These are phyloP conservation scores for Prototheca wickerhamii DNA, from an alignment of 163 green algal species.

Conservation along the genomic window DNA sequence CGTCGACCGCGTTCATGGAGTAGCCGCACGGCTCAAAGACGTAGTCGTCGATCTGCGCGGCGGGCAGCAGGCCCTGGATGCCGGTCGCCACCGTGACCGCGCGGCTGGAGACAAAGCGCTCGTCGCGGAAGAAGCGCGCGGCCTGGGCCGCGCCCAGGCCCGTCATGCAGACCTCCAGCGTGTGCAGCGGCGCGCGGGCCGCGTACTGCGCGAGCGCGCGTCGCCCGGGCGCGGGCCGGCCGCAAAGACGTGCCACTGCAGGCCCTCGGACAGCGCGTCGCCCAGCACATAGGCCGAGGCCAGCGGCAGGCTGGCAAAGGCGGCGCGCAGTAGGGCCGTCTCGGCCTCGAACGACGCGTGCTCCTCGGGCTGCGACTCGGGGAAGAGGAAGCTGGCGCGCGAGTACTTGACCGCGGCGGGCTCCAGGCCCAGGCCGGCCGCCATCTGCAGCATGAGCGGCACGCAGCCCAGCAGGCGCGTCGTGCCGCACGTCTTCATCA, in stretches of 20 bases:
- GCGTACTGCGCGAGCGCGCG: neutral
- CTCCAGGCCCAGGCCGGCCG: slow-evolving; percentile 50
- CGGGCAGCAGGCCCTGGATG: slow-evolving; percentile 44
- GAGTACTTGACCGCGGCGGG: slow-evolving; percentile 77
- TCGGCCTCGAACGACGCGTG: slow-evolving; percentile 71
- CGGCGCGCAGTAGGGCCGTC: slow-evolving; percentile 49
- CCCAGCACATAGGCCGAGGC: slow-evolving; percentile 70
- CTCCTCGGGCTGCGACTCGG: slow-evolving; percentile 74
- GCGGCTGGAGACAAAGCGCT: slow-evolving; percentile 45
- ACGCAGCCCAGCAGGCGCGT: slow-evolving; percentile 78
- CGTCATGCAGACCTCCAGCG: slow-evolving; percentile 97
- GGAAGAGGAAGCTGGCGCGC: slow-evolving; percentile 89
- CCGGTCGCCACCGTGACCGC: slow-evolving; percentile 52
- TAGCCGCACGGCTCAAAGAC: slow-evolving; percentile 99
- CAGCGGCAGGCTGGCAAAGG: slow-evolving; percentile 60
- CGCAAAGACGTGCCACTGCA: slow-evolving; percentile 96
- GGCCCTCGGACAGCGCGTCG: slow-evolving; percentile 47
- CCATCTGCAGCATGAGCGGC: slow-evolving; percentile 61
- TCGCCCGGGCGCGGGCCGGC: slow-evolving; percentile 28
- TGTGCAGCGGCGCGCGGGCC: slow-evolving; percentile 38
- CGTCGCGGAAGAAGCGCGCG: slow-evolving; percentile 63
- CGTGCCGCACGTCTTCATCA: slow-evolving; percentile 99
- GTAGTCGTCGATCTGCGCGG: slow-evolving; percentile 84
- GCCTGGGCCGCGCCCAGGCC: slow-evolving; percentile 56
- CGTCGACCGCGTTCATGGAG: slow-evolving; percentile 92